A percentile compares a stretch with the other conserved stretches of the same genome.
Conservation (phyloP, 345 rosid genomes). For the Moricandia moricandioides region DNA sequence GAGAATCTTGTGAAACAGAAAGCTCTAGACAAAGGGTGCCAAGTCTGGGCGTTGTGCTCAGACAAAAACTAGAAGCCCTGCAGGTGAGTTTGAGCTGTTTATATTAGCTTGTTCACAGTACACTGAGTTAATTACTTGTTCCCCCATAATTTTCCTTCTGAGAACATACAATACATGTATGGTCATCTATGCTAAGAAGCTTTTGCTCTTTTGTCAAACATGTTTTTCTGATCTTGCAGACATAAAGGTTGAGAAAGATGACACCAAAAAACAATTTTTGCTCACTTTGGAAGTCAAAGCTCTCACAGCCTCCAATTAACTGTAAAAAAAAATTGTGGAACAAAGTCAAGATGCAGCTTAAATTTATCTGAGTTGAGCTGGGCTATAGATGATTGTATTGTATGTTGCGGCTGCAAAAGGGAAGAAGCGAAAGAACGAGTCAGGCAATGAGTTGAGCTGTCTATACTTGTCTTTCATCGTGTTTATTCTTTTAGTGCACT, state of each 20-base stretch:
- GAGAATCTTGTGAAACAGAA: constrained; percentile 70
- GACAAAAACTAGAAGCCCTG: constrained; percentile 52
- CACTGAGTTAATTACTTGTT: not conserved
- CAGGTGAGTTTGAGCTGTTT: constrained; percentile 43
- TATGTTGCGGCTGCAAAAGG: constrained; percentile 64
- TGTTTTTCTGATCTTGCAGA: constrained; percentile 39
- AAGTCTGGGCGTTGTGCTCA: constrained; percentile 62
- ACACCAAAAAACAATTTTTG: constrained; percentile 47
- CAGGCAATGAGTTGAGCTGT: constrained; percentile 79
- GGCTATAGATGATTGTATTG: constrained; percentile 7
- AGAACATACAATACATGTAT: not conserved
- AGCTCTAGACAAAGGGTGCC: constrained; percentile 48
- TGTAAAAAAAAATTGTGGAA: not conserved
- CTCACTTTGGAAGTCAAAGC: not conserved
- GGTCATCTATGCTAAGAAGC: not conserved
- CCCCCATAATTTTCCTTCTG: not conserved
- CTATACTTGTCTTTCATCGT: too few species aligned
- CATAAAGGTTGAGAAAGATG: constrained; percentile 79
- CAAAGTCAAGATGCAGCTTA: not conserved
- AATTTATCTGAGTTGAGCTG: not conserved
- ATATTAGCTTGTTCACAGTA: not conserved
- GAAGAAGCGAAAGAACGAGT: constrained; percentile 83
- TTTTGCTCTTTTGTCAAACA: constrained; percentile 4
- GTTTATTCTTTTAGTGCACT: not conserved
- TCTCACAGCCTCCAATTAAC: not conserved